Percentiles rank a stretch among this genome's conserved stretches.
These are phyloP conservation scores for Articulospora tetracladia DNA, from an alignment of 495 filamentous ascomycete species.

Conservation along the genomic window DNA sequence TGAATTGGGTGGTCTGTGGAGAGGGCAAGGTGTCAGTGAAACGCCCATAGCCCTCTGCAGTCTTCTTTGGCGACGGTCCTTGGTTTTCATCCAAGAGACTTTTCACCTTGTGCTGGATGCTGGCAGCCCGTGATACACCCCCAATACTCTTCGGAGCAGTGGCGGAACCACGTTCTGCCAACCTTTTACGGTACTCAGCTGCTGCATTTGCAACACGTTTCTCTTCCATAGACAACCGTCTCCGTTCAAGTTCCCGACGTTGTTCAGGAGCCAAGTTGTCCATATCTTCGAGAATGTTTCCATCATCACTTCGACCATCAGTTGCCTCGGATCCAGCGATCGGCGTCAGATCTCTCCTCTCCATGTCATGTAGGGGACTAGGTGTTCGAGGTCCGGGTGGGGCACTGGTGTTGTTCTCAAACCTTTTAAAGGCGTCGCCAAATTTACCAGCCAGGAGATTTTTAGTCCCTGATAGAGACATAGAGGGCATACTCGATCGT, in stretches of 20 bases:
- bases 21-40: slow-evolving; percentile 55
- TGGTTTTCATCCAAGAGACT: slow-evolving; percentile 77
- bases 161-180: slow-evolving; percentile 54
- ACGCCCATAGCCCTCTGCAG: slow-evolving; percentile 84
- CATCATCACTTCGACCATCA: slow-evolving; percentile 66
- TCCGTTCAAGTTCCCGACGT: slow-evolving; percentile 83
- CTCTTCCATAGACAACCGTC: slow-evolving; percentile 83
- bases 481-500: slow-evolving; percentile 72
- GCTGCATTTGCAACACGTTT: slow-evolving; percentile 86
- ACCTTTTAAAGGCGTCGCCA: slow-evolving; percentile 91
- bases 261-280: slow-evolving; percentile 81
- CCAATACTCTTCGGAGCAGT: slow-evolving; percentile 46
- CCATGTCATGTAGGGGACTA: slow-evolving; percentile 49
- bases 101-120: slow-evolving; percentile 89
- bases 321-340: slow-evolving; percentile 76
- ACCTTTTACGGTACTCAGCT: slow-evolving; percentile 80
- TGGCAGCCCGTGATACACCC: slow-evolving; percentile 63
- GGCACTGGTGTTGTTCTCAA: slow-evolving; percentile 62
- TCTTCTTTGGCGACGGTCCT: slow-evolving; percentile 57
- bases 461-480: slow-evolving; percentile 60
- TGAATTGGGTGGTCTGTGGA: slow-evolving; percentile 19
- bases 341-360: slow-evolving; percentile 58
- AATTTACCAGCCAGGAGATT: slow-evolving; percentile 87
- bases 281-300: slow-evolving; percentile 50
- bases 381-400: slow-evolving; percentile 43